Conservation (phyloP, 441 rosid species). For the Rhodomyrtus psidioides region DNA sequence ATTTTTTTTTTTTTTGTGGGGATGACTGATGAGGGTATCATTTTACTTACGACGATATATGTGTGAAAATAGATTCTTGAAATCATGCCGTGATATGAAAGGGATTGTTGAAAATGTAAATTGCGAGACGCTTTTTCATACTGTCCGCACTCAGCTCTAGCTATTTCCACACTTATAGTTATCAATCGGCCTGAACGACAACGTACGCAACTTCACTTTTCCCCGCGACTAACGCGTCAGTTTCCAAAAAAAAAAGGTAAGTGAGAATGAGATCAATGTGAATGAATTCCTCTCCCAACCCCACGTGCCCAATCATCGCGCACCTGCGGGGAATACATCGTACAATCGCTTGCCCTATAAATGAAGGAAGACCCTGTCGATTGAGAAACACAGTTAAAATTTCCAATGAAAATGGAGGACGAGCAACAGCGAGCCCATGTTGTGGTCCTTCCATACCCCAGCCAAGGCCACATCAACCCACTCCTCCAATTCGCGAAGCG, state of each 20-base stretch:
- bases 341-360: not conserved
- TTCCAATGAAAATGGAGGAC: conserved; percentile 1
- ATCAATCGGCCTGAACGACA: fast-evolving
- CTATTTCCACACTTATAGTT: not conserved
- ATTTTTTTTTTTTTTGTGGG: too few relatives aligned
- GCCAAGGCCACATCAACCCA: conserved; percentile 87
- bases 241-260: not conserved
- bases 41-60: not conserved
- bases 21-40: not conserved
- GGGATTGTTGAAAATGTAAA: not conserved
- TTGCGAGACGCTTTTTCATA: not conserved
- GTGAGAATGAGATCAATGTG: not conserved
- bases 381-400: not conserved
- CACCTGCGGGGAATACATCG: too few relatives aligned
- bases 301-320: too few relatives aligned
- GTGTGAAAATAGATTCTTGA: not conserved
- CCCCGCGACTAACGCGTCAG: too few relatives aligned
- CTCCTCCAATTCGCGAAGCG: conserved; percentile 74
- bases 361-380: not conserved
- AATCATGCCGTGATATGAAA: not conserved
- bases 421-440: conserved; percentile 30
- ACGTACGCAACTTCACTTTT: not conserved
- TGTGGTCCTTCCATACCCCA: conserved; percentile 52
- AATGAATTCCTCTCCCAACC: not conserved
- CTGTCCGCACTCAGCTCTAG: not conserved